Conservation (phyloP, 2,329 filamentous ascomycete genomes). For the Ceratocystis cubensis region DNA sequence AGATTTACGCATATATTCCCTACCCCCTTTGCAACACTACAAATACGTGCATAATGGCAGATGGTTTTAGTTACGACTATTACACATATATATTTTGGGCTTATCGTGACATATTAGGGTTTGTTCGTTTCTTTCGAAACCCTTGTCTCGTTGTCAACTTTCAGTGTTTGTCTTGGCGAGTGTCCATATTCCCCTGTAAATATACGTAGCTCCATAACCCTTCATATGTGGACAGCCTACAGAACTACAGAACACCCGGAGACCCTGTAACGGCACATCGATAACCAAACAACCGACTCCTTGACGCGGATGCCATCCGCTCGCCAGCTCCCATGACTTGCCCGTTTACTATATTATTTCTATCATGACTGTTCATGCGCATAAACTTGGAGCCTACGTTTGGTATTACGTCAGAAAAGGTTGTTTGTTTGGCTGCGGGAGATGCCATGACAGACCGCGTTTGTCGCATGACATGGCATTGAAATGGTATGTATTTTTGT, state of each 20-base stretch:
- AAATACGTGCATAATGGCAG: too few species aligned
- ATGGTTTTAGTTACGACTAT: background rate
- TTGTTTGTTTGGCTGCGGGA: background rate
- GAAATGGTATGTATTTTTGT: too few species aligned
- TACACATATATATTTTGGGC: background rate
- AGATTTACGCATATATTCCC: background rate
- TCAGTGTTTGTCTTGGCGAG: background rate
- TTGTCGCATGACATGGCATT: background rate
- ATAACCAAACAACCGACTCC: background rate
- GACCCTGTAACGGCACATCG: background rate
- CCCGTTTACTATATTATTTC: background rate
- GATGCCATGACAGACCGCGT: background rate
- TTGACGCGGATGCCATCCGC: background rate
- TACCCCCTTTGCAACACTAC: background rate
- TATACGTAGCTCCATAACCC: background rate
- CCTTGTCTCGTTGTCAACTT: background rate
- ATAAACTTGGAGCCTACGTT: background rate
- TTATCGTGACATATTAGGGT: background rate
- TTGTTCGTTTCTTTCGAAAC: background rate
- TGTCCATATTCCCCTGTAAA: background rate
- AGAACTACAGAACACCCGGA: background rate
- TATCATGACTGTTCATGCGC: background rate
- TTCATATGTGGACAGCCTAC: background rate
- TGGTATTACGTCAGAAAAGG: background rate
- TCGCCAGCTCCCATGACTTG: background rate